Percentiles rank a stretch among this genome's conserved stretches.
These are phyloP conservation scores for Serendipita sp. DNA, from an alignment of 768 basidiomycete genomes.

Conservation along the genomic window DNA sequence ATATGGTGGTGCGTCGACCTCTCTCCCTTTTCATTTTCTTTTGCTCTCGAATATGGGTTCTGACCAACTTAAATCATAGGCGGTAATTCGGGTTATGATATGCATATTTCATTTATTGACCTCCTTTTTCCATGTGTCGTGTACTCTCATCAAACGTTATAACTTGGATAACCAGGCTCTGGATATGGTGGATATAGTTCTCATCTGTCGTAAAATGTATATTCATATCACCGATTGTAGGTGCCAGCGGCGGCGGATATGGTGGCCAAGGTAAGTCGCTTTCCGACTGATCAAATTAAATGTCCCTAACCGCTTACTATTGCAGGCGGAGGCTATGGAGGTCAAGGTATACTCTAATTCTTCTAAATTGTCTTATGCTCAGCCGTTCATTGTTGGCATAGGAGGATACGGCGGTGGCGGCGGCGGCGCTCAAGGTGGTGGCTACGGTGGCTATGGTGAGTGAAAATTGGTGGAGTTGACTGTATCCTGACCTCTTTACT, in stretches of 20 bases:
- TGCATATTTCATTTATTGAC: neutral
- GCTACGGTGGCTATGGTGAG: slow-evolving; percentile 6
- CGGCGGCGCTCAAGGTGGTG: slow-evolving; percentile 18
- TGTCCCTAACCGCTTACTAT: too few relatives aligned
- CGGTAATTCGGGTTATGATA: neutral
- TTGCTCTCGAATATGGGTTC: neutral
- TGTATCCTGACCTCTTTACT: neutral
- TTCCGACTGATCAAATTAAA: too few relatives aligned
- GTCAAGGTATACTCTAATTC: too few relatives aligned
- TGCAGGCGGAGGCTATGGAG: too few relatives aligned
- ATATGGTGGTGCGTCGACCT: slow-evolving; percentile 9
- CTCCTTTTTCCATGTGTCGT: slow-evolving; percentile 10
- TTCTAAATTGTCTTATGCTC: too few relatives aligned
- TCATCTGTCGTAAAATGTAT: too few relatives aligned
- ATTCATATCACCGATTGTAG: too few relatives aligned
- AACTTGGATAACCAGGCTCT: too few relatives aligned
- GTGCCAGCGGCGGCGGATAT: slow-evolving; percentile 17
- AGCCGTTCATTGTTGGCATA: slow-evolving; percentile 8
- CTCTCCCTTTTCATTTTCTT: neutral
- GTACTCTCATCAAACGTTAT: too few relatives aligned
- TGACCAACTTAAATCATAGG: slow-evolving; percentile 4
- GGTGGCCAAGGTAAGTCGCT: slow-evolving; percentile 6
- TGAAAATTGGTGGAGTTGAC: neutral
- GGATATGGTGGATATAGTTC: too few relatives aligned
- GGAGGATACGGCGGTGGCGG: slow-evolving; percentile 22